Evolutionary conservation across 73 alveolate genomes (phyloP).

Genomic region (Chromera velia): DNA sequence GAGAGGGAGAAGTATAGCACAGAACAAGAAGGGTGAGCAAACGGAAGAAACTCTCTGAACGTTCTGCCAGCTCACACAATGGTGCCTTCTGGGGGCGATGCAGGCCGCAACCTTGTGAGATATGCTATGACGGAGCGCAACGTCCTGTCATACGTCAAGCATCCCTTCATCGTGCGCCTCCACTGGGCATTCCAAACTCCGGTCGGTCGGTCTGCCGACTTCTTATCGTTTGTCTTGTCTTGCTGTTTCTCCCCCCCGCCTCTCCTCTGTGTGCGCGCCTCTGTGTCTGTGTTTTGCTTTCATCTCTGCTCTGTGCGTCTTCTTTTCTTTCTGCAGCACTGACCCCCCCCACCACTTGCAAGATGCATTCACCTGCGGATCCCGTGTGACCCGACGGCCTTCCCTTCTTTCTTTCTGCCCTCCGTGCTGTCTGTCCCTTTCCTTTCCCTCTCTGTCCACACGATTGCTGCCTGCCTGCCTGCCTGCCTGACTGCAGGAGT

Average conservation of each 20-base stretch:
- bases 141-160: slow-evolving; percentile 61
- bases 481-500: slow-evolving; percentile 68
- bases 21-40: no score
- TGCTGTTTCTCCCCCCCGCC: no score
- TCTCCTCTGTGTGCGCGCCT: no score
- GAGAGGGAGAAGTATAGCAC: no score
- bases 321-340: background rate
- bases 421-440: background rate
- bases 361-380: background rate
- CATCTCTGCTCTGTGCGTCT: background rate
- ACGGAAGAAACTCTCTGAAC: no score
- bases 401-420: background rate
- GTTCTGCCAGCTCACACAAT: no score
- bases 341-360: background rate
- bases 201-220: no score
- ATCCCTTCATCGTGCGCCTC: slow-evolving; percentile 69
- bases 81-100: background rate
- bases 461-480: slow-evolving; percentile 23
- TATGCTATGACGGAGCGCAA: slow-evolving; percentile 77
- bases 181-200: slow-evolving; percentile 60
- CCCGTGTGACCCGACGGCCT: background rate
- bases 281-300: no score
- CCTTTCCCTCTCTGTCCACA: background rate
- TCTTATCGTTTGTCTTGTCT: no score
- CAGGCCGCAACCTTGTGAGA: slow-evolving; percentile 59